These are phyloP conservation scores for Madurella fahalii DNA, from an alignment of 2,329 filamentous ascomycete species.

Conservation along the genomic window DNA sequence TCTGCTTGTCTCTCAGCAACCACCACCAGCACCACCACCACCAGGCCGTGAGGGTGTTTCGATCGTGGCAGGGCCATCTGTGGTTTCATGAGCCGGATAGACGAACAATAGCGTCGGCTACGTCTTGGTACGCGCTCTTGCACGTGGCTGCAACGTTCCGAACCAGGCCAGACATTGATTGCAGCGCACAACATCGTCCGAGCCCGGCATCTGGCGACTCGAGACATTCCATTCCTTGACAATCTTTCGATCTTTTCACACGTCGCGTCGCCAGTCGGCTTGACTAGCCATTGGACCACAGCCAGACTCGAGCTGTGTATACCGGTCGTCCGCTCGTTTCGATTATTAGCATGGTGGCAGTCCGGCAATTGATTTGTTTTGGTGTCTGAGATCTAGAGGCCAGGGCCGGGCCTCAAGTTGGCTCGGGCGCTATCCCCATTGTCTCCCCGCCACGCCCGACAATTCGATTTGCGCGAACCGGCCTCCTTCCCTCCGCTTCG, in stretches of 20 bases:
- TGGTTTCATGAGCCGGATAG: background rate
- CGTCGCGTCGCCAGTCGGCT: background rate
- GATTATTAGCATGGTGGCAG: background rate
- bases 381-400: conserved; percentile 13
- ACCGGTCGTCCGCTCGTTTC: conserved; percentile 17
- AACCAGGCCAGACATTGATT: conserved; percentile 1
- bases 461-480: conserved; percentile 1
- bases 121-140: background rate
- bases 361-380: background rate
- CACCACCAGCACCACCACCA: background rate
- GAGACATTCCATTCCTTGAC: conserved; percentile 9
- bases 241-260: conserved; percentile 1
- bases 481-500: background rate
- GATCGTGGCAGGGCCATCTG: conserved; percentile 1
- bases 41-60: conserved; percentile 7
- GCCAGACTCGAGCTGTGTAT: background rate
- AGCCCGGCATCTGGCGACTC: conserved; percentile 6
- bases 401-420: conserved; percentile 14
- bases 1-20: background rate
- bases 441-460: conserved; percentile 3
- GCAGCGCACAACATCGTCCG: background rate
- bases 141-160: conserved; percentile 2
- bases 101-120: too few relatives aligned
- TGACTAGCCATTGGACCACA: background rate
- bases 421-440: conserved; percentile 12